Conservation (phyloP, 495 filamentous ascomycete species). For the Thozetella sp. region DNA sequence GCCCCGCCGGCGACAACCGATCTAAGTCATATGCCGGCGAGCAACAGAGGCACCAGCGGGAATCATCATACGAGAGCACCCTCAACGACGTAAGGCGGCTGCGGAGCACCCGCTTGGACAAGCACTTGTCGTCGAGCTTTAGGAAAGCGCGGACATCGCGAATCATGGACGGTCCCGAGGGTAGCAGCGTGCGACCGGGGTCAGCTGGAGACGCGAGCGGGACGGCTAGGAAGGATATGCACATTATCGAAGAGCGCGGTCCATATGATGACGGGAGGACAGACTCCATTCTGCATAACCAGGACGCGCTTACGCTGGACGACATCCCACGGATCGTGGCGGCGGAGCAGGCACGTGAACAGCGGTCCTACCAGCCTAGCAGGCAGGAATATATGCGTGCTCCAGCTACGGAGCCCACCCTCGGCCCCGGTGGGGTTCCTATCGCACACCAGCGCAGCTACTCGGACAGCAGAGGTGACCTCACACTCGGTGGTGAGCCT, state of each 20-base stretch:
- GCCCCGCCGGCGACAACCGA: slow-evolving; percentile 52
- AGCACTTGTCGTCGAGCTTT: slow-evolving; percentile 87
- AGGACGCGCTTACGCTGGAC: slow-evolving; percentile 90
- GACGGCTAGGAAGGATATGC: slow-evolving; percentile 55
- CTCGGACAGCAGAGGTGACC: slow-evolving; percentile 64
- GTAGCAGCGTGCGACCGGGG: slow-evolving; percentile 72
- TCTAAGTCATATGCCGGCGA: slow-evolving; percentile 75
- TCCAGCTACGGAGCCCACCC: slow-evolving; percentile 61
- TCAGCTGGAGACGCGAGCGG: slow-evolving; percentile 72
- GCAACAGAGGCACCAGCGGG: slow-evolving; percentile 56
- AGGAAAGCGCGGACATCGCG: slow-evolving; percentile 87
- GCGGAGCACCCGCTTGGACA: slow-evolving; percentile 90
- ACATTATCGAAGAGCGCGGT: slow-evolving; percentile 88
- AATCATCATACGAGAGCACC: slow-evolving; percentile 89
- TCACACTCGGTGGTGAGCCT: slow-evolving; percentile 44
- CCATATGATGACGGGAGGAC: slow-evolving; percentile 69
- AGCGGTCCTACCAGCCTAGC: slow-evolving; percentile 79
- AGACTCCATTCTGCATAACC: slow-evolving; percentile 82
- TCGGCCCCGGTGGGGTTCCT: slow-evolving; percentile 26
- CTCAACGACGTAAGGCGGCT: slow-evolving; percentile 92
- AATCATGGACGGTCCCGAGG: slow-evolving; percentile 91
- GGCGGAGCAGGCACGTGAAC: slow-evolving; percentile 91
- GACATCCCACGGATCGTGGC: slow-evolving; percentile 98
- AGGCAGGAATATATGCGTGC: slow-evolving; percentile 75
- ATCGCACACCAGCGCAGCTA: slow-evolving; percentile 77